These are phyloP conservation scores for Scalesia atractyloides DNA, from an alignment of 129 eudicot species.

Conservation along the genomic window DNA sequence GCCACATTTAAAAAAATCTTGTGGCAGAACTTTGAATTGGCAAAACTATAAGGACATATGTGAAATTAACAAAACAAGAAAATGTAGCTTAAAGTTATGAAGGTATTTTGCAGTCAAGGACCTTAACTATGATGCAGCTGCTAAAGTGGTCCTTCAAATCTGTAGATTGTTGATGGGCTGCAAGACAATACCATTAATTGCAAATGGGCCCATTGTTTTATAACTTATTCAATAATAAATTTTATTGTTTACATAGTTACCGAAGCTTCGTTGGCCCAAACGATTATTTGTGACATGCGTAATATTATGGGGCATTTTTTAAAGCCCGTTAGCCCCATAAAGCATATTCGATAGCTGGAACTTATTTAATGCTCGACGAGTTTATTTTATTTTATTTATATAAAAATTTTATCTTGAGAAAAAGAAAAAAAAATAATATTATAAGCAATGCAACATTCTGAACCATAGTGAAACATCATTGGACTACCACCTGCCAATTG, in stretches of 20 bases:
- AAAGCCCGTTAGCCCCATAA: background rate
- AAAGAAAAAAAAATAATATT: too few species aligned
- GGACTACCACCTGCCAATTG: too few species aligned
- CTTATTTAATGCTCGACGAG: too few species aligned
- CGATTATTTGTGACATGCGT: background rate
- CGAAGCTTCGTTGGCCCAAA: background rate
- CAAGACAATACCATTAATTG: background rate
- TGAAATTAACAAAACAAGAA: background rate
- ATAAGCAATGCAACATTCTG: too few species aligned
- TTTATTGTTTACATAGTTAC: background rate
- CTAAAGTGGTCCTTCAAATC: background rate
- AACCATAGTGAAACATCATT: too few species aligned
- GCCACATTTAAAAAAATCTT: conserved; percentile 7
- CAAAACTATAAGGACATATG: background rate
- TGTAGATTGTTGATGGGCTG: background rate
- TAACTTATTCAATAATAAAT: background rate
- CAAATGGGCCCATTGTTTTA: conserved; percentile 6
- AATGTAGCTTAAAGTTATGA: background rate
- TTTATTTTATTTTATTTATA: too few species aligned
- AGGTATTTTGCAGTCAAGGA: background rate
- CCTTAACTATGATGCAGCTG: background rate
- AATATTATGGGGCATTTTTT: background rate
- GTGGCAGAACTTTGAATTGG: conserved; percentile 9
- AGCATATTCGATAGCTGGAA: background rate
- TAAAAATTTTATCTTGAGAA: too few species aligned